Conservation (phyloP, 495 filamentous ascomycete genomes). For the Cryomyces antarcticus region DNA sequence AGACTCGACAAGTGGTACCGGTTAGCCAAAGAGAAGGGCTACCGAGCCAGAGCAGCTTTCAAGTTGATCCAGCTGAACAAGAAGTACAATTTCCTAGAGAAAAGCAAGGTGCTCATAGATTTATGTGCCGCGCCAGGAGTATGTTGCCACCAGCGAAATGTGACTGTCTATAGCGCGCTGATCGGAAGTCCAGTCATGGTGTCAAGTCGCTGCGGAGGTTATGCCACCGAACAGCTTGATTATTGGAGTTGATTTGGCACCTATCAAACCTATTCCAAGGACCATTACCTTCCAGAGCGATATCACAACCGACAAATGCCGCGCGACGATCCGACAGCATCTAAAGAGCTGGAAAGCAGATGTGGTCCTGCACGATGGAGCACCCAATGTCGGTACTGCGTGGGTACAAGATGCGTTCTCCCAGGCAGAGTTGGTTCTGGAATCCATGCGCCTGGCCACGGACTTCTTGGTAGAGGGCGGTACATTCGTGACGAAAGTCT, state of each 20-base stretch:
- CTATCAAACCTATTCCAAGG: constrained; percentile 87
- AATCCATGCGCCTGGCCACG: constrained; percentile 80
- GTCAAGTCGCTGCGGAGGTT: constrained; percentile 88
- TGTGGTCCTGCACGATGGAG: constrained; percentile 92
- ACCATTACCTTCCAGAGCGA: constrained; percentile 92
- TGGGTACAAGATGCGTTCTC: constrained; percentile 99
- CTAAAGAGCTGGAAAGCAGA: constrained; percentile 97
- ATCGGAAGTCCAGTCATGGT: constrained; percentile 46
- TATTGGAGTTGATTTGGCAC: constrained; percentile 82
- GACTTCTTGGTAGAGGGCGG: constrained; percentile 83
- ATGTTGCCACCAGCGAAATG: too few relatives aligned
- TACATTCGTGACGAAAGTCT: constrained; percentile 94
- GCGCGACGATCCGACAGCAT: constrained; percentile 74
- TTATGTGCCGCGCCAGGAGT: constrained; percentile 83
- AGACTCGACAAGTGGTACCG: constrained; percentile 9
- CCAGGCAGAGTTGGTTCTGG: constrained; percentile 83
- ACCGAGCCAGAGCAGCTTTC: constrained; percentile 89
- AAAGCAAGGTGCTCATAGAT: constrained; percentile 88
- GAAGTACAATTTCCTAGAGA: constrained; percentile 93
- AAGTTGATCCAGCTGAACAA: constrained; percentile 98
- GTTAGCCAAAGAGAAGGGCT: constrained; percentile 95
- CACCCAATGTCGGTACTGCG: constrained; percentile 90
- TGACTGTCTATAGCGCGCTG: neutral
- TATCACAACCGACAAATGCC: constrained; percentile 93
- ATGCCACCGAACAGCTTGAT: constrained; percentile 86